Base-by-base conservation (phyloP, 2,329 filamentous ascomycete species). In the Botrytis fabae region DNA sequence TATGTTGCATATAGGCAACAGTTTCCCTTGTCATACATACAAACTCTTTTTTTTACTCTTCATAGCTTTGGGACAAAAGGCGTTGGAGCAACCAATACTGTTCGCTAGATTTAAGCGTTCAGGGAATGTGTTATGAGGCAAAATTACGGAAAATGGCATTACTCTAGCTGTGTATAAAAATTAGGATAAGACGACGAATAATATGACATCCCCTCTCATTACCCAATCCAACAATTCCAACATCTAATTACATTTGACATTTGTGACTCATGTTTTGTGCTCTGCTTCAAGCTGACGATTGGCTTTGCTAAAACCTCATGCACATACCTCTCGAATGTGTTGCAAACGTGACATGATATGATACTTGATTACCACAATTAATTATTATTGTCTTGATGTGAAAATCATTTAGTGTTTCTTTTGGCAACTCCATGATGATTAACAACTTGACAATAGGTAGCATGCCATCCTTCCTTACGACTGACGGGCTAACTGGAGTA, bases 181-280 rank as follows among this genome's bases (percentile, higher is more conserved):
- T 78, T 81, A 82, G 81, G 80, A 81, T 85, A 85, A 82, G 83
- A 82, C 80, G 82, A 82, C 81, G 81, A 80, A 84, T 86, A 88
- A 88, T 87, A 83, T 82, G 82, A 86, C 83, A 85, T 88, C 87
- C 85, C 86, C 86, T 84, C 87, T 88, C 87, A 85, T 80, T 75
- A 78, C 14, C 48, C 10, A 38, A 51, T 20, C 20, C 48, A 25
- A 16, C 20, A 22, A 48, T 46, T 16, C 25, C 18, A 44, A 61
- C 12, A 10, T 18, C 38, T 46, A 16, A 42, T 68, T 14, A 40
- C 28, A 65, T 14, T 48, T 25, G 38, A 12, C 28, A 48, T 18
- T 32, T 3, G 18, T 65, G 12, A 48, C 63, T 35, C 20, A n/a
- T 62, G 25, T 9, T 35, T 48, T 7, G 32, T 65, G 12, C 20